Conservation (phyloP, 768 basidiomycete genomes). For the Pluteus cervinus region DNA sequence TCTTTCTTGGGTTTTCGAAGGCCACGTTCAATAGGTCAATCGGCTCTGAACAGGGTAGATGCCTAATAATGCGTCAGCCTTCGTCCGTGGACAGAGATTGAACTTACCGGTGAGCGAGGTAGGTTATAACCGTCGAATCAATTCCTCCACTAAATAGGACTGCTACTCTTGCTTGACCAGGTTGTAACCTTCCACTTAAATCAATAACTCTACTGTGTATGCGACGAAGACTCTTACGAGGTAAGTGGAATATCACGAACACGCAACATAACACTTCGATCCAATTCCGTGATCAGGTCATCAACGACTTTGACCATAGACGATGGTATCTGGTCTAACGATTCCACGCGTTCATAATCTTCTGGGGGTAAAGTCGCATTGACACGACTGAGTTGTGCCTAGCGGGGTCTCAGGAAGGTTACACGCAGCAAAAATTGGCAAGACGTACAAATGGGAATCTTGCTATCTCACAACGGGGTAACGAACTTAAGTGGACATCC, state of each 20-base stretch:
- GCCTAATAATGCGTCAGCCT: constrained; percentile 32
- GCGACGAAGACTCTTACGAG: constrained; percentile 19
- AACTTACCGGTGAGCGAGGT: constrained; percentile 67
- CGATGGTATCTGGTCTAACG: constrained; percentile 37
- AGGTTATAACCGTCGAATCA: constrained; percentile 82
- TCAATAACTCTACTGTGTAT: constrained; percentile 3
- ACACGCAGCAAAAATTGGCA: background rate
- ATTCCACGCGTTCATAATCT: constrained; percentile 25
- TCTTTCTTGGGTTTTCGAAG: constrained; percentile 90
- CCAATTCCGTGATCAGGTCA: constrained; percentile 47
- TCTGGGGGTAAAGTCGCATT: constrained; percentile 43
- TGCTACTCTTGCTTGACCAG: constrained; percentile 55
- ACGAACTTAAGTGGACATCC: no score
- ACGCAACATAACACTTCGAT: constrained; percentile 60
- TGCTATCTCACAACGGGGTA: no score
- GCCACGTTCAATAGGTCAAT: constrained; percentile 93
- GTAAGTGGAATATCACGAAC: constrained; percentile 62
- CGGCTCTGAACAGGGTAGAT: constrained; percentile 69
- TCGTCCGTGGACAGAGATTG: background rate
- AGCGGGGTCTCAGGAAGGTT: background rate
- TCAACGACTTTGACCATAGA: constrained; percentile 39
- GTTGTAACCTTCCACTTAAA: constrained; percentile 12
- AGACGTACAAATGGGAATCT: constrained; percentile 23
- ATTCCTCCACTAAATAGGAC: constrained; percentile 96
- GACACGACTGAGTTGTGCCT: constrained; percentile 43